Evolutionary conservation across 257 asterid species (phyloP), one percentile per base, ranked within the genome.

Genomic region (Solanum arcanum): DNA sequence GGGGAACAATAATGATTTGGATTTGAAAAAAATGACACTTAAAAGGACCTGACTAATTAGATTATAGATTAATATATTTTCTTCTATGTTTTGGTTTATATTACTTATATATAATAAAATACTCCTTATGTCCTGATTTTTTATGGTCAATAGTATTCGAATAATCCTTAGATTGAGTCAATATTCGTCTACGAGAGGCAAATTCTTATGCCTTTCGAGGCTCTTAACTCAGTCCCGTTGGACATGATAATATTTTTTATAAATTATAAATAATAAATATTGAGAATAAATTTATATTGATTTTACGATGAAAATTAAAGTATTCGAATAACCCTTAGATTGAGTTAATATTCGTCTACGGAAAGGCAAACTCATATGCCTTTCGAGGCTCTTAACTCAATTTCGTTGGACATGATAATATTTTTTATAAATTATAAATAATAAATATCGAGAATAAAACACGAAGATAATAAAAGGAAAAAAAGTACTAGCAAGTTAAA

Each of bases 1-100:
- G 69, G 85, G 85, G 85, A 49, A 47, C 69, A 80, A 29, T 29
- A 80, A 80, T 80, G 29, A 11, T 47, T 80, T 80, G 60, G 29
- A 75, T 75, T 41, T 41, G 20, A 23, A n/a, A 23, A 75, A 75
- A 52, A 52, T 37, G 5, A 5, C 42, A 16, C 21, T n/a, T n/a
- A 42, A 37, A 23, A 80, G 9, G 12, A 14, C 6, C 2, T 27
- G 27, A 25, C 42, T 77, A 77, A n/a, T 42, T 77, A 42, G 27
- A 42, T 33, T 42, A 42, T 42, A 42, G 9, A 77, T 77, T 44
- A 49, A 6, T 49, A 49, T 49, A 52, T 10, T 42, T 12, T 42
- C 13, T n/a, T 23, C 23, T 7, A 16, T 12, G n/a, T 8, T 77
- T 77, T 46, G 66, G 41, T 78, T 78, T 23, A 27, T 5, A 37